Conservation (phyloP, 257 asterid genomes). For the Apocynum venetum region DNA sequence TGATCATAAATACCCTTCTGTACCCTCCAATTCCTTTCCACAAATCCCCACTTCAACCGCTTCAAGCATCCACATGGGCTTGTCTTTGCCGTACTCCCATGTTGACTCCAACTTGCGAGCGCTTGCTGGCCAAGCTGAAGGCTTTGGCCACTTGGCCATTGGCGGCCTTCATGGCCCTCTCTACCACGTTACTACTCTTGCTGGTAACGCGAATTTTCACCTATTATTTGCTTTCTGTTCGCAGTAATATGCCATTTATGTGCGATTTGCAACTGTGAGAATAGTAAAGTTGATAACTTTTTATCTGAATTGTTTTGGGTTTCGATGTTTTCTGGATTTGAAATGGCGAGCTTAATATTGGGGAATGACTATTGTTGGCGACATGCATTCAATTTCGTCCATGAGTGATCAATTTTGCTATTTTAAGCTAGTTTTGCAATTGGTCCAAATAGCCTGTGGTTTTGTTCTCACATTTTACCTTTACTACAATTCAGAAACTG, state of each 20-base stretch:
- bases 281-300: background rate
- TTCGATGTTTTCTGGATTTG: background rate
- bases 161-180: conserved; percentile 48
- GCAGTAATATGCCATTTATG: background rate
- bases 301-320: background rate
- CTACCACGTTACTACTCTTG: conserved; percentile 33
- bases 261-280: background rate
- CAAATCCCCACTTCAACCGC: conserved; percentile 10
- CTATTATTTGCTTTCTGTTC: background rate
- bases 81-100: conserved; percentile 33
- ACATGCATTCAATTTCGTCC: background rate
- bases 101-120: conserved; percentile 37
- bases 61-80: conserved; percentile 21
- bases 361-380: background rate
- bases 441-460: background rate
- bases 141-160: conserved; percentile 40
- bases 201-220: conserved; percentile 16
- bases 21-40: background rate
- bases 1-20: background rate
- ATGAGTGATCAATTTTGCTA: background rate
- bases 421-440: background rate
- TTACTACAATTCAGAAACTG: background rate
- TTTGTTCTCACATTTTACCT: background rate
- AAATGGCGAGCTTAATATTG: background rate
- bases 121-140: conserved; percentile 45